Conservation (phyloP, 768 basidiomycete species). For the Cyathus striatus region DNA sequence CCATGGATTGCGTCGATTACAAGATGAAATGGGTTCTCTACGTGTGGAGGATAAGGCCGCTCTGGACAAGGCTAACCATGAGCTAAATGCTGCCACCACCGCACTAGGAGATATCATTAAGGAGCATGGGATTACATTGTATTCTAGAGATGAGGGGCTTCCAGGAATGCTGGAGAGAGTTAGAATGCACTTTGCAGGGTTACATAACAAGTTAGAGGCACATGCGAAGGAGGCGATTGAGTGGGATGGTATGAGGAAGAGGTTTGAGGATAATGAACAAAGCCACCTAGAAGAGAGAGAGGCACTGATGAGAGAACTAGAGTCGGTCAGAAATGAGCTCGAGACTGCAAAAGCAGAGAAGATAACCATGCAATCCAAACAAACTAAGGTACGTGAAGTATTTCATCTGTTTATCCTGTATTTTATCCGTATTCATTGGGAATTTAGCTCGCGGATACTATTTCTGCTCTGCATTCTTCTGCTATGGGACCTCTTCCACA, state of each 20-base stretch:
- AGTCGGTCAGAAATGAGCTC: constrained; percentile 44
- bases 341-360: constrained; percentile 43
- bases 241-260: constrained; percentile 39
- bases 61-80: constrained; percentile 31
- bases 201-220: constrained; percentile 38
- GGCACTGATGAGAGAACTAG: constrained; percentile 44
- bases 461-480: constrained; percentile 3
- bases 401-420: constrained; percentile 1
- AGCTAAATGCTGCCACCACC: constrained; percentile 46
- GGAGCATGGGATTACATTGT: constrained; percentile 50
- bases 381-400: constrained; percentile 29
- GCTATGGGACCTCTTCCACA: constrained; percentile 18
- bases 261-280: constrained; percentile 46
- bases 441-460: neutral
- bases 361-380: constrained; percentile 28
- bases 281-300: constrained; percentile 41
- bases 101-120: constrained; percentile 48
- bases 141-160: constrained; percentile 44
- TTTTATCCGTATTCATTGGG: constrained; percentile 1
- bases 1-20: constrained; percentile 37
- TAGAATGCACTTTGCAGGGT: constrained; percentile 43
- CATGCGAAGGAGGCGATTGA: constrained; percentile 39
- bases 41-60: constrained; percentile 33
- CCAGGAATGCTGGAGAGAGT: constrained; percentile 44
- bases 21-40: constrained; percentile 41